Evolutionary conservation across 1,139 yeast species (phyloP).

Genomic region (Kazachstania sp.): DNA sequence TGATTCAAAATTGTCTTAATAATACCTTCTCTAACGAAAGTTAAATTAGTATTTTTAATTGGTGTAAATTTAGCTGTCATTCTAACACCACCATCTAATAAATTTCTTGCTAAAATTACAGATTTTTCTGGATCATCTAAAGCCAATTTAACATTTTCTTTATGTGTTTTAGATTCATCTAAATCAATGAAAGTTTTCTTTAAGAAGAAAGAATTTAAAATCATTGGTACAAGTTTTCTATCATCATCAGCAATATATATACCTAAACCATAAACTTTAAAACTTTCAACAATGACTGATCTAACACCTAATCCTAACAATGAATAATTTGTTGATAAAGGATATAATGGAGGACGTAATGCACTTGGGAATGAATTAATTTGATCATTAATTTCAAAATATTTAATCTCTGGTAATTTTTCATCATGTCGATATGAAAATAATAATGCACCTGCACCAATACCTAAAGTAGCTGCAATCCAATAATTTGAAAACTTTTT

Average conservation of each 20-base stretch:
- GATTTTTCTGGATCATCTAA: slow-evolving; percentile 52
- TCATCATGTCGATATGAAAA: not conserved
- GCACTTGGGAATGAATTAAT: slow-evolving; percentile 45
- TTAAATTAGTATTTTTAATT: slow-evolving; percentile 79
- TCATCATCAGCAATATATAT: slow-evolving; percentile 63
- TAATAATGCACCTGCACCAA: slow-evolving; percentile 20
- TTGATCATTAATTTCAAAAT: slow-evolving; percentile 41
- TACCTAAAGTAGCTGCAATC: slow-evolving; percentile 41
- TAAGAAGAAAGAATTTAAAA: slow-evolving; percentile 38
- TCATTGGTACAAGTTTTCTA: slow-evolving; percentile 36
- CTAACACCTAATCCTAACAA: slow-evolving; percentile 75
- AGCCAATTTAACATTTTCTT: slow-evolving; percentile 49
- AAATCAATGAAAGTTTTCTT: slow-evolving; percentile 31
- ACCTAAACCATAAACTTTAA: slow-evolving; percentile 83
- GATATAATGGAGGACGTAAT: slow-evolving; percentile 13
- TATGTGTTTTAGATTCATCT: slow-evolving; percentile 28
- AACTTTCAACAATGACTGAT: slow-evolving; percentile 69
- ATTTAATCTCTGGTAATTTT: slow-evolving; percentile 5
- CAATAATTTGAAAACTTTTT: slow-evolving; percentile 1
- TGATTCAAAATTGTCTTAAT: slow-evolving; percentile 48
- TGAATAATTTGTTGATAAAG: slow-evolving; percentile 32
- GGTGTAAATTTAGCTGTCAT: slow-evolving; percentile 74
- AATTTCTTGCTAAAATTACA: slow-evolving; percentile 42
- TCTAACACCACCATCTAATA: slow-evolving; percentile 53
- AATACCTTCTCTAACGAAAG: slow-evolving; percentile 82